Base-by-base conservation (phyloP, 371 early-diverging fungal species). In the Fennellomyces sp. region DNA sequence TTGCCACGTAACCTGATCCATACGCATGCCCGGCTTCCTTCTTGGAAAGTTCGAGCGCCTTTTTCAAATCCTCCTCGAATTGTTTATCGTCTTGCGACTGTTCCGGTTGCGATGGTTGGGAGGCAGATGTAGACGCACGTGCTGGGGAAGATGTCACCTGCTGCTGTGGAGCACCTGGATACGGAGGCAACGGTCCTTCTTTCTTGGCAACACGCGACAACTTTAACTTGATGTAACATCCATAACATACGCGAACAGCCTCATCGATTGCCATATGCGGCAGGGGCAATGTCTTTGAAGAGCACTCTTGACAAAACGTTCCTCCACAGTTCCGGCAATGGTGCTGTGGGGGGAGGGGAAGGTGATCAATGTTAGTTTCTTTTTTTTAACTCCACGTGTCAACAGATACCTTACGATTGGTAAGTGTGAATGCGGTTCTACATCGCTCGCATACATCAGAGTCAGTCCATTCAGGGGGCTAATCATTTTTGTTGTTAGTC, bases 301-400 rank as follows among this genome's bases (percentile, higher is more conserved):
- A 96, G 69, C 98, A 97, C 39, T 88, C 83, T 29, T 91, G 88
- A 71, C 97, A 96, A 64, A 91, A 97, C 5, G 94, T 94, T 36
- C 88, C 80, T 8, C 98, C 98, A 72, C 98, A 97, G 64, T 94
- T 92, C 68, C 98, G 87, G 66, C 98, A 97, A 72, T 97, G 98
- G 74, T 97, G 98, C 82, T 83, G 55, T 8, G 29, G 41, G 11
- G 38, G 38, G 17, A 57, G 45, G 8, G 42, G 26, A 12, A 12
- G 33, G 38, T 31, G 21, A 51, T 29, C n/a, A 51, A 23, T 27
- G 0, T 50, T 15, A 30, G n/a, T n/a, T n/a, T n/a, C n/a, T n/a
- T n/a, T n/a, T n/a, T n/a, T n/a, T n/a, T n/a, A 45, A 11, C 23
- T 45, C 21, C n/a, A 10, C 23, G 5, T 27, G 15, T 17, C 0